These are phyloP conservation scores for Kwoniella shivajii DNA, from an alignment of 1,284 basidiomycete species.

Conservation along the genomic window DNA sequence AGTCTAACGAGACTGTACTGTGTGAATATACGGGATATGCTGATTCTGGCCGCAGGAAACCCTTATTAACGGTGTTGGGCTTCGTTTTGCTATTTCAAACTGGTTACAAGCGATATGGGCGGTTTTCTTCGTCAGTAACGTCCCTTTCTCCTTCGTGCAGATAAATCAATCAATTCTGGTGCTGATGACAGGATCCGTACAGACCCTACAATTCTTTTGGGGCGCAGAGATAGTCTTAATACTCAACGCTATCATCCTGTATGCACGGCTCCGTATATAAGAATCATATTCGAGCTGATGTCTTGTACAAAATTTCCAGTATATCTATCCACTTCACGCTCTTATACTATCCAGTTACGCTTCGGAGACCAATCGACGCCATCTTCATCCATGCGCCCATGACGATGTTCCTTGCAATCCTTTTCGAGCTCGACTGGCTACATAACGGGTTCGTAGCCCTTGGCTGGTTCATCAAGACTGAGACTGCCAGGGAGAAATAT, in stretches of 20 bases:
- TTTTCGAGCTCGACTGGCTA: constrained; percentile 56
- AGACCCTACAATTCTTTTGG: constrained; percentile 52
- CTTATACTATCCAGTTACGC: constrained; percentile 44
- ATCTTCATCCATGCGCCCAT: constrained; percentile 58
- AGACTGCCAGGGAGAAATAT: constrained; percentile 37
- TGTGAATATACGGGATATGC: not conserved
- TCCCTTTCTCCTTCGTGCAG: not conserved
- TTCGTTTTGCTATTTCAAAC: constrained; percentile 76
- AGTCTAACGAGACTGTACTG: constrained; percentile 10
- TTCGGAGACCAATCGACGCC: constrained; percentile 56
- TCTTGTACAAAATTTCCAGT: constrained; percentile 17
- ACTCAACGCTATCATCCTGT: constrained; percentile 51
- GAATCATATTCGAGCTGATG: not conserved
- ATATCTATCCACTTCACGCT: constrained; percentile 52
- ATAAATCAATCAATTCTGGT: not conserved
- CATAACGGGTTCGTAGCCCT: constrained; percentile 58
- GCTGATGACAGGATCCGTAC: not conserved
- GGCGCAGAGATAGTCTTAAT: constrained; percentile 49
- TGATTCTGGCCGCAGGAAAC: constrained; percentile 57
- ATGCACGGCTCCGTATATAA: constrained; percentile 10
- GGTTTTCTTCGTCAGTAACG: constrained; percentile 68
- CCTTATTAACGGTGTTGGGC: constrained; percentile 72
- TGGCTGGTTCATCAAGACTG: constrained; percentile 52
- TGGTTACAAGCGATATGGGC: constrained; percentile 82
- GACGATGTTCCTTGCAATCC: constrained; percentile 57